Conservation (phyloP, 2,329 filamentous ascomycete genomes). For the Coniochaeta ligniaria region DNA sequence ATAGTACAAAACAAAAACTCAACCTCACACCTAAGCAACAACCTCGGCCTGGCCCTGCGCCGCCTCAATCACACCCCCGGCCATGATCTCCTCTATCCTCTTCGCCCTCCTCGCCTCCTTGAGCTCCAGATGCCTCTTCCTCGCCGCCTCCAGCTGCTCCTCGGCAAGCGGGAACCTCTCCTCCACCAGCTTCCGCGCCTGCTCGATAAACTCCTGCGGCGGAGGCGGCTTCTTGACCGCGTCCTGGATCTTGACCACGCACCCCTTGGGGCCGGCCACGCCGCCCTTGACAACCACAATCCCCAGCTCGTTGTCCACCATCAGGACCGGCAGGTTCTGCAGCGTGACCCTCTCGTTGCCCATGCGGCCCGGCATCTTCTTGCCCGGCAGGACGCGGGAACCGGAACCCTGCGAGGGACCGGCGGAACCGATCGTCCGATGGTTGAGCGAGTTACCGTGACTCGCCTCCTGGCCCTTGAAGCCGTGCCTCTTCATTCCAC, state of each 20-base stretch:
- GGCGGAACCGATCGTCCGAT: conserved; percentile 84
- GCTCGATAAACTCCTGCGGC: conserved; percentile 39
- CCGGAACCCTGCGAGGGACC: conserved; percentile 88
- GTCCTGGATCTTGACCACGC: conserved; percentile 79
- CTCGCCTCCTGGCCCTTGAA: conserved; percentile 83
- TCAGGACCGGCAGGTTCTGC: conserved; percentile 84
- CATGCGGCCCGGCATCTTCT: conserved; percentile 98
- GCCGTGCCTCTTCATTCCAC: conserved; percentile 95
- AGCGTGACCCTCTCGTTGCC: conserved; percentile 81
- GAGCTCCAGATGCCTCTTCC: conserved; percentile 43
- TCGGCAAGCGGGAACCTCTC: conserved; percentile 41
- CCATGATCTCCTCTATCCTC: conserved; percentile 26
- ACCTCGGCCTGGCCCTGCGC: conserved; percentile 8
- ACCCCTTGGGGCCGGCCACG: conserved; percentile 82
- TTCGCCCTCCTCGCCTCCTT: conserved; percentile 40
- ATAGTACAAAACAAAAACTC: conserved; percentile 9
- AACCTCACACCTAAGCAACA: conserved; percentile 2
- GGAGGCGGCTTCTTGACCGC: conserved; percentile 73
- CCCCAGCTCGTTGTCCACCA: conserved; percentile 80
- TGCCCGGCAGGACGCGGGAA: conserved; percentile 86
- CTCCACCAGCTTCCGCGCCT: conserved; percentile 32
- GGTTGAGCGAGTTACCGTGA: conserved; percentile 92
- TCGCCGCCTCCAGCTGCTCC: conserved; percentile 37
- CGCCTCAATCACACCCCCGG: conserved; percentile 13
- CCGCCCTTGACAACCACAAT: conserved; percentile 82